Percentiles rank a stretch among this genome's conserved stretches.
These are phyloP conservation scores for Didymella keratinophila DNA, from an alignment of 2,329 filamentous ascomycete genomes.

Conservation along the genomic window DNA sequence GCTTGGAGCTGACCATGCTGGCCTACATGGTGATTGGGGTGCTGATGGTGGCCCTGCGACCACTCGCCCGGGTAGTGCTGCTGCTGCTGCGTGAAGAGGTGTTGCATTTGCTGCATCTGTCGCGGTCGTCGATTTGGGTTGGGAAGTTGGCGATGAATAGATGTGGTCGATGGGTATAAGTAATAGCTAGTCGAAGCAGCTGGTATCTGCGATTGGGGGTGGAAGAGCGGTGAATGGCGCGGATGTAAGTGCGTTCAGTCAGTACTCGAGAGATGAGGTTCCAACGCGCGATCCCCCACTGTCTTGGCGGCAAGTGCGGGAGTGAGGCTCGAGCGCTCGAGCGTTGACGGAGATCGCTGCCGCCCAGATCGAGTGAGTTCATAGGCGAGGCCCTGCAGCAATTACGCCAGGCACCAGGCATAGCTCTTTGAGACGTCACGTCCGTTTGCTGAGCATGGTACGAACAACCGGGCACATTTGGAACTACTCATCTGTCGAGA, in stretches of 20 bases:
- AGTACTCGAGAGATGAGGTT: slow-evolving; percentile 39
- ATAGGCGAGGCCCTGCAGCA: slow-evolving; percentile 19
- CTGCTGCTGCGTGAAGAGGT: slow-evolving; percentile 70
- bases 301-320: slow-evolving; percentile 26
- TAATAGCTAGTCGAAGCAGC: slow-evolving; percentile 19
- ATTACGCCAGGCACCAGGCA: background rate
- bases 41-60: slow-evolving; percentile 59
- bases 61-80: slow-evolving; percentile 65
- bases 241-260: slow-evolving; percentile 27
- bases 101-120: slow-evolving; percentile 58
- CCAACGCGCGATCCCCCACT: slow-evolving; percentile 29
- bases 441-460: background rate
- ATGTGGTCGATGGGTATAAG: slow-evolving; percentile 16
- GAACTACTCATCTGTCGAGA: background rate
- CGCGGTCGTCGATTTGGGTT: slow-evolving; percentile 21
- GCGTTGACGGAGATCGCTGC: slow-evolving; percentile 30
- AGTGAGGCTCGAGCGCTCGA: slow-evolving; percentile 32
- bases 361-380: slow-evolving; percentile 24
- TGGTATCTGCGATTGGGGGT: slow-evolving; percentile 21
- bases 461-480: background rate
- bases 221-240: slow-evolving; percentile 24
- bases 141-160: slow-evolving; percentile 15
- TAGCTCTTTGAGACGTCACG: background rate
- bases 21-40: slow-evolving; percentile 50
- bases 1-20: slow-evolving; percentile 52